phyloP scores from a whole-genome alignment of 225 moss, liverwort and hornwort species.

The Polytrichum commune region DNA sequence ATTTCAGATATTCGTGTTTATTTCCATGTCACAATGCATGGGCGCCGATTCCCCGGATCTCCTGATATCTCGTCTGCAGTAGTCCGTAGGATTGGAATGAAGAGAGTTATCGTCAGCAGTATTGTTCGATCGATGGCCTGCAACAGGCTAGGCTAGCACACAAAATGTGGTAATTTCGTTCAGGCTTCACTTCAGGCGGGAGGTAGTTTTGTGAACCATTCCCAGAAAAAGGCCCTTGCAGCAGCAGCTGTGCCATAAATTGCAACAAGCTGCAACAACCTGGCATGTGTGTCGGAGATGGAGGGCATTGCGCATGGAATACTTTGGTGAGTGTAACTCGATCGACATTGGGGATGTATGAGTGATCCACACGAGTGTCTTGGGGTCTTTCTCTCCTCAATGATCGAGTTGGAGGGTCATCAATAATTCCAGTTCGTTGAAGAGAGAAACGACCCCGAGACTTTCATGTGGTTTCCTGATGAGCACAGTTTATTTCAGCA shows the following conservation, averaged over 20 bases:
- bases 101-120: too few relatives aligned
- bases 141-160: too few relatives aligned
- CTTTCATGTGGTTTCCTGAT: constrained; percentile 1
- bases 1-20: too few relatives aligned
- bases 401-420: neutral
- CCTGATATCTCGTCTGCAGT: too few relatives aligned
- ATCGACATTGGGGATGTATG: neutral
- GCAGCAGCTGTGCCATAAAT: neutral
- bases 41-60: too few relatives aligned
- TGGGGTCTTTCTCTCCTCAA: constrained; percentile 13
- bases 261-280: neutral
- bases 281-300: neutral
- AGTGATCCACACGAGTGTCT: constrained; percentile 7
- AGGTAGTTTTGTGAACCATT: neutral
- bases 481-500: too few relatives aligned
- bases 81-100: too few relatives aligned
- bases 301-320: neutral
- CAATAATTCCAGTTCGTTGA: neutral
- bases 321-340: neutral
- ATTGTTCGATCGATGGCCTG: too few relatives aligned
- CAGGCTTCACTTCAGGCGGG: neutral
- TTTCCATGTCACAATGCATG: too few relatives aligned
- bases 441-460: neutral
- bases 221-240: neutral
- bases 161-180: neutral